Evolutionary conservation across 768 basidiomycete species (phyloP), one percentile per base, ranked within the genome.

Genomic region (Lepiota brunneoincarnata): DNA sequence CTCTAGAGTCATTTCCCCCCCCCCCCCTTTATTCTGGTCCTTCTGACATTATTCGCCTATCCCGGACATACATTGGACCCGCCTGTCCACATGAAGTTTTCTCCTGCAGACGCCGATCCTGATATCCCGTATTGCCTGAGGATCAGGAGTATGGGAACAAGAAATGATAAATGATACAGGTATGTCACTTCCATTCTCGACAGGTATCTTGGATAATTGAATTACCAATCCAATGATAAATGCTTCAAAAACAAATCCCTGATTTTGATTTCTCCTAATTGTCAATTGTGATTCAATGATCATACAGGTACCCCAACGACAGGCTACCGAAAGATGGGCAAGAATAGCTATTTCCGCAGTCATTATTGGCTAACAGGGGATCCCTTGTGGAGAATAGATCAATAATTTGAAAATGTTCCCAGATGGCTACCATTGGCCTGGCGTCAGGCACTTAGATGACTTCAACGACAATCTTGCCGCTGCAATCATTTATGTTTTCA

Each of bases 401-500:
- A 31, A 10, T 31, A 9, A 31, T 9, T 31, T 4, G 31, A 31
- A 31, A n/a, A n/a, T n/a, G 31, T 9, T 31, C 31, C 31, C 31
- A 31, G 31, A 31, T 31, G 31, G 6, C 31, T 31, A 31, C 31
- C 10, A 52, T 44, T 35, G 23, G 40, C n/a, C 14, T 18, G 6
- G 18, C 17, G 18, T 6, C 12, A 21, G n/a, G 18, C 26, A 20
- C 43, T n/a, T 61, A 75, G 26, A 69, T 59, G 4, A 78, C 65
- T 59, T 77, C 75, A 14, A 70, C 70, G 35, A 80, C 63, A 37
- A 80, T 77, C 63, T 80, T 78, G 37, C 78, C 78, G 56, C 78
- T 80, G 61, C 26, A 58, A 46, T 28, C 17, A 34, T 42, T 57
- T 24, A n/a, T n/a, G n/a, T 15, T 15, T 36, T 51, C 36, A 50